phyloP scores from a whole-genome alignment of 75 land plant genomes.

The Cunninghamia lanceolata region DNA sequence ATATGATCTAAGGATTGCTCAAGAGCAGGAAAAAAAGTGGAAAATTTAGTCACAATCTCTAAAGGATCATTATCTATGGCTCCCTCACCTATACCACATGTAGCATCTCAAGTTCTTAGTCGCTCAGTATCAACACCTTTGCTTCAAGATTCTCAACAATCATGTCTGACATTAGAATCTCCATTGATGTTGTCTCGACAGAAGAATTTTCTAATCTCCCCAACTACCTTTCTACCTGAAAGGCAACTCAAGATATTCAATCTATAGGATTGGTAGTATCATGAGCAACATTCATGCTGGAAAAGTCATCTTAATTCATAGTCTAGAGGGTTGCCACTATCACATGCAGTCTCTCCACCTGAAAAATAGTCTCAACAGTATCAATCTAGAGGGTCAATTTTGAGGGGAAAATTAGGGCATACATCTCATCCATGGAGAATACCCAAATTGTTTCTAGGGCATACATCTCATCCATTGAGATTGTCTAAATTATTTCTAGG shows the following conservation, averaged over 20 bases:
- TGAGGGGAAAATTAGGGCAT: no score
- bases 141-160: conserved; percentile 18
- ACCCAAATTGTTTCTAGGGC: no score
- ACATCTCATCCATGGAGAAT: no score
- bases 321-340: conserved; percentile 23
- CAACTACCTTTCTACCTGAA: conserved; percentile 13
- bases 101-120: conserved; percentile 27
- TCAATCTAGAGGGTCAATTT: background rate
- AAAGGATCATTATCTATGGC: no score
- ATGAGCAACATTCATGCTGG: background rate
- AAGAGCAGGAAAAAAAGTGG: no score
- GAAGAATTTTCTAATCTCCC: background rate
- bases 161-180: background rate
- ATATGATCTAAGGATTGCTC: no score
- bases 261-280: conserved; percentile 21
- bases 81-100: no score
- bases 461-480: no score
- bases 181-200: background rate
- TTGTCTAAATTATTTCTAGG: no score
- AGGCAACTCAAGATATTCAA: conserved; percentile 26
- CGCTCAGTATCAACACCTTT: conserved; percentile 32
- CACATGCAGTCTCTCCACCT: conserved; percentile 18
- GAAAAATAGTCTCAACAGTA: background rate
- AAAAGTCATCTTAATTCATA: conserved; percentile 23
- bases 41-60: no score